phyloP scores from a whole-genome alignment of 495 filamentous ascomycete genomes.

The Aspergillus sparsus region DNA sequence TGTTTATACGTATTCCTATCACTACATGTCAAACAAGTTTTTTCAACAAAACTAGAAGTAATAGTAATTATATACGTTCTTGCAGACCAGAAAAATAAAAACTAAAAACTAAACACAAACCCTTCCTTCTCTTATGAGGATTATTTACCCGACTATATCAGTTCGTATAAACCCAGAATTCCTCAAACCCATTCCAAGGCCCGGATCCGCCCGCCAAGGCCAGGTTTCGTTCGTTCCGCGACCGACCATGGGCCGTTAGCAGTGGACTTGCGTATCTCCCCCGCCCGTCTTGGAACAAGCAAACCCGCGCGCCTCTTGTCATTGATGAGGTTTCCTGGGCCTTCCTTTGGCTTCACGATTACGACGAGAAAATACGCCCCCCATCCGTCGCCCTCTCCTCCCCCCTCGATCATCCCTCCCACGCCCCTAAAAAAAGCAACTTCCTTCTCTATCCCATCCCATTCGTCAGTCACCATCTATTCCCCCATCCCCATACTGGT shows the following conservation, averaged over 20 bases:
- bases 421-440: constrained; percentile 18
- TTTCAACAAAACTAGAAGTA: too few species aligned
- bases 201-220: constrained; percentile 21
- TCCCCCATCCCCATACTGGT: constrained; percentile 19
- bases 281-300: constrained; percentile 6
- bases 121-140: too few species aligned
- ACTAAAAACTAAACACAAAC: too few species aligned
- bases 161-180: not conserved
- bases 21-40: too few species aligned
- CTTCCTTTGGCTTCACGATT: too few species aligned
- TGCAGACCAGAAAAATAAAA: too few species aligned
- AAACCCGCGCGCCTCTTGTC: constrained; percentile 2
- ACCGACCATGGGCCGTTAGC: constrained; percentile 12
- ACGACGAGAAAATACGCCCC: constrained; percentile 7
- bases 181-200: not conserved
- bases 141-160: not conserved
- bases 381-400: constrained; percentile 16
- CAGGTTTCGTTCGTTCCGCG: constrained; percentile 21
- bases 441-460: not conserved
- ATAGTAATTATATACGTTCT: too few species aligned
- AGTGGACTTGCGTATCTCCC: constrained; percentile 28
- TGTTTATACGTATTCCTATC: too few species aligned
- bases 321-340: too few species aligned
- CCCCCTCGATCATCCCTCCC: constrained; percentile 26
- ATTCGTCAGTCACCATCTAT: constrained; percentile 17